A percentile compares a stretch with the other conserved stretches of the same genome.
Conservation (phyloP, 1,284 basidiomycete species). For the Earliella scabrosa region DNA sequence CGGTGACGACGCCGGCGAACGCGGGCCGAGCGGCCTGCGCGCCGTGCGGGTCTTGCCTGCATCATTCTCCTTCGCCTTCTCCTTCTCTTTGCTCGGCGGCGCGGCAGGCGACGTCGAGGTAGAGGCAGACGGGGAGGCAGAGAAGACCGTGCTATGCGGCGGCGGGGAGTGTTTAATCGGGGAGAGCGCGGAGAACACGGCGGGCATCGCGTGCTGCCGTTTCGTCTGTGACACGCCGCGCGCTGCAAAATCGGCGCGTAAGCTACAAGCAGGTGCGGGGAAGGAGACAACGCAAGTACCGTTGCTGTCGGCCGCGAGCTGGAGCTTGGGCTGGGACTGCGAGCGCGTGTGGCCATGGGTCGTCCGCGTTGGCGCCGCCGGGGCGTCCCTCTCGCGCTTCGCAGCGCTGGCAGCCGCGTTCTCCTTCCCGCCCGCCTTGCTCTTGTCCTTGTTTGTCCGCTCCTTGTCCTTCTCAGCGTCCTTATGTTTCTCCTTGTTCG, state of each 20-base stretch:
- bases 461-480: conserved; percentile 17
- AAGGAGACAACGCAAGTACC: neutral
- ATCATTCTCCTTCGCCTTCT: conserved; percentile 41
- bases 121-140: conserved; percentile 3
- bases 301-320: conserved; percentile 19
- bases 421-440: conserved; percentile 11
- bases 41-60: conserved; percentile 17
- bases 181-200: conserved; percentile 30
- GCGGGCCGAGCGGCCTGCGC: conserved; percentile 32
- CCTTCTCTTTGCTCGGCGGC: too few species aligned
- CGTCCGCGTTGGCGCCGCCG: conserved; percentile 5
- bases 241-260: neutral
- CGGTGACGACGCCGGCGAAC: conserved; percentile 30
- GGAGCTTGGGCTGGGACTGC: conserved; percentile 36
- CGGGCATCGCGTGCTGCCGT: conserved; percentile 23
- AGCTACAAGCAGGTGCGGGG: neutral
- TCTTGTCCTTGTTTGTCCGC: conserved; percentile 18
- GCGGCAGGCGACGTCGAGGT: conserved; percentile 7
- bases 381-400: conserved; percentile 4
- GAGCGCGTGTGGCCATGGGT: conserved; percentile 33
- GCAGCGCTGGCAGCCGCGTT: conserved; percentile 7
- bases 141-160: too few species aligned
- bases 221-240: conserved; percentile 24
- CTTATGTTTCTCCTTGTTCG: conserved; percentile 25
- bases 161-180: conserved; percentile 35